These are phyloP conservation scores for Limonium bicolor DNA, from an alignment of 148 eudicot genomes.

Conservation along the genomic window DNA sequence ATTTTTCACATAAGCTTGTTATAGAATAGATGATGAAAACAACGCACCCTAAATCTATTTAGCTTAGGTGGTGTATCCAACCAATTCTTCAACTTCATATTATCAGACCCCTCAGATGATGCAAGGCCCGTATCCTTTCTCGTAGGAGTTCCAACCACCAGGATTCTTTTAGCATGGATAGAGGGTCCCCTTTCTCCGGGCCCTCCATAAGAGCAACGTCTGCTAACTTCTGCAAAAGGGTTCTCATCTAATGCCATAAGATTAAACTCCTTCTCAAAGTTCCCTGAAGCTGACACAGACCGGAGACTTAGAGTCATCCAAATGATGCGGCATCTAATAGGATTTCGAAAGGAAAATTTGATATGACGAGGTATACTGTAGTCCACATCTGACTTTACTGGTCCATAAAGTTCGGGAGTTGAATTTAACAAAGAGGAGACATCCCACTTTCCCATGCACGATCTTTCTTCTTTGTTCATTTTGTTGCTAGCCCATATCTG, in stretches of 20 bases:
- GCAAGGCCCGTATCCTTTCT: slow-evolving; percentile 35
- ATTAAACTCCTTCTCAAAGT: slow-evolving; percentile 45
- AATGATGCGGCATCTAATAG: slow-evolving; percentile 75
- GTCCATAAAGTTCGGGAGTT: slow-evolving; percentile 72
- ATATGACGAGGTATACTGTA: slow-evolving; percentile 51
- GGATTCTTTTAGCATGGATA: slow-evolving; percentile 75
- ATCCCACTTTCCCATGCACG: slow-evolving; percentile 90
- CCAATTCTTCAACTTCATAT: slow-evolving; percentile 58
- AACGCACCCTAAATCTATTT: slow-evolving; percentile 79
- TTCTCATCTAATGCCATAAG: slow-evolving; percentile 83
- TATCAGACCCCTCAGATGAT: slow-evolving; percentile 45
- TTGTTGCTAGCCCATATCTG: slow-evolving; percentile 96
- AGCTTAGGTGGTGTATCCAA: slow-evolving; percentile 59
- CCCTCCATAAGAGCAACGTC: slow-evolving; percentile 80
- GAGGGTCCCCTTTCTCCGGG: slow-evolving; percentile 47
- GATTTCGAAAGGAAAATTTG: slow-evolving; percentile 55
- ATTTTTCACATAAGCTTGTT: no score
- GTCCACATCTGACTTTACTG: slow-evolving; percentile 27
- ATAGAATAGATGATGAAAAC: no score
- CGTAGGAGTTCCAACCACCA: slow-evolving; percentile 50
- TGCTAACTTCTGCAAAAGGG: slow-evolving; percentile 47
- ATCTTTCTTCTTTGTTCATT: slow-evolving; percentile 72
- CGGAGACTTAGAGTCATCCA: slow-evolving; percentile 71
- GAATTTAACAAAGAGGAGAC: slow-evolving; percentile 42
- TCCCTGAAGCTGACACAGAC: slow-evolving; percentile 62